A percentile compares a stretch with the other conserved stretches of the same genome.
phyloP scores from a whole-genome alignment of 257 asterid genomes.

The Solanum corneliomulleri region DNA sequence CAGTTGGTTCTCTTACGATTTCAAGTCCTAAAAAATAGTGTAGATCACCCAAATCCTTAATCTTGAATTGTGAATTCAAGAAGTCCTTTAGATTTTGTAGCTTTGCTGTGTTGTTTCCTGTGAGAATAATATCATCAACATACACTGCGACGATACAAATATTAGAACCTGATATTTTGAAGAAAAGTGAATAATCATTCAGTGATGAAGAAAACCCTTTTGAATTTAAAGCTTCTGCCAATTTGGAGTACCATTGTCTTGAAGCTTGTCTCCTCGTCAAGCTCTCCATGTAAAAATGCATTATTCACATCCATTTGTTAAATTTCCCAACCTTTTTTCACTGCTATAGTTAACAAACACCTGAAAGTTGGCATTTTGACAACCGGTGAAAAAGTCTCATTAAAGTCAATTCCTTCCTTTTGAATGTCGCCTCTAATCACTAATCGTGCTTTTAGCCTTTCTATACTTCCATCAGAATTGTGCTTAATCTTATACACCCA shows the following conservation, averaged over 20 bases:
- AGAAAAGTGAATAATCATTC: neutral
- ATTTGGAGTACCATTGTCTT: neutral
- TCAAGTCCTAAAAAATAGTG: neutral
- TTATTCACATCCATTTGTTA: neutral
- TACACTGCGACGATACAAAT: neutral
- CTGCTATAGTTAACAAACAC: neutral
- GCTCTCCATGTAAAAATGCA: neutral
- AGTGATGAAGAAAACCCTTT: neutral
- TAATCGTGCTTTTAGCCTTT: neutral
- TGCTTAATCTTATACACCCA: neutral
- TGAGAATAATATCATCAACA: neutral
- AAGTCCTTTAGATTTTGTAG: neutral
- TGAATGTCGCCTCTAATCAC: neutral
- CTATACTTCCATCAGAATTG: neutral
- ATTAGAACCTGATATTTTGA: neutral
- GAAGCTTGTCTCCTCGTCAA: neutral
- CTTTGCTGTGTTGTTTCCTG: neutral
- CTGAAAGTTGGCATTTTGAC: neutral
- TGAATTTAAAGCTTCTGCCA: neutral
- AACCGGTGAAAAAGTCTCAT: neutral
- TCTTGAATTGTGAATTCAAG: neutral
- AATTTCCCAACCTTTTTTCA: neutral
- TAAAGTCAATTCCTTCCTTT: neutral
- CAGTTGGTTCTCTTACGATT: neutral
- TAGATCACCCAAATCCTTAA: neutral